Percentiles rank a stretch among this genome's conserved stretches.
phyloP scores from a whole-genome alignment of 306 rosid genomes.

The Myrica gale region DNA sequence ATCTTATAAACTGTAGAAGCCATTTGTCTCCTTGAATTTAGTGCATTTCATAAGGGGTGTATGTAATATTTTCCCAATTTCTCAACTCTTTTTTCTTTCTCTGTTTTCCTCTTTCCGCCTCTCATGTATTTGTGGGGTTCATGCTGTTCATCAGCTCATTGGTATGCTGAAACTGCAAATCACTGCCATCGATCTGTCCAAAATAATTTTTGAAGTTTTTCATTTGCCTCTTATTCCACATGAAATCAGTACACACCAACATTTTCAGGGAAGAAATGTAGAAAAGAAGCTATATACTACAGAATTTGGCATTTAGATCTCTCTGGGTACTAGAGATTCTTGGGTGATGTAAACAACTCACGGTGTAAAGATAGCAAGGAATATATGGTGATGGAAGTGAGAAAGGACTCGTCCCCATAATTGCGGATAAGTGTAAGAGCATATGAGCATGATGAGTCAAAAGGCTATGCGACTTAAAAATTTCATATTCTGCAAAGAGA shows the following conservation, averaged over 20 bases:
- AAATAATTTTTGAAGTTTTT: neutral
- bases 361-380: neutral
- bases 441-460: constrained; percentile 3
- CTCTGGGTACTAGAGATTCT: neutral
- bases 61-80: neutral
- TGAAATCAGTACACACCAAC: neutral
- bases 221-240: neutral
- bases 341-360: neutral
- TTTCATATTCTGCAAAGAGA: neutral
- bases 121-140: constrained; percentile 11
- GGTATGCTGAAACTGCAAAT: constrained; percentile 6
- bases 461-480: neutral
- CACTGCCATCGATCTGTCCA: neutral
- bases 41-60: constrained; percentile 20
- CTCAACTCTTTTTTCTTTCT: neutral
- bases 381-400: neutral
- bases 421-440: constrained; percentile 11
- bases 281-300: neutral
- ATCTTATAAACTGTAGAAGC: neutral
- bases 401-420: neutral
- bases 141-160: neutral
- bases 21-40: neutral
- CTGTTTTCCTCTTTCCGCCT: neutral
- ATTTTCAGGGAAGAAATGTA: neutral
- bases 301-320: constrained; percentile 19